These are phyloP conservation scores for Naganishia cerealis DNA, from an alignment of 1,284 basidiomycete genomes.

Conservation along the genomic window DNA sequence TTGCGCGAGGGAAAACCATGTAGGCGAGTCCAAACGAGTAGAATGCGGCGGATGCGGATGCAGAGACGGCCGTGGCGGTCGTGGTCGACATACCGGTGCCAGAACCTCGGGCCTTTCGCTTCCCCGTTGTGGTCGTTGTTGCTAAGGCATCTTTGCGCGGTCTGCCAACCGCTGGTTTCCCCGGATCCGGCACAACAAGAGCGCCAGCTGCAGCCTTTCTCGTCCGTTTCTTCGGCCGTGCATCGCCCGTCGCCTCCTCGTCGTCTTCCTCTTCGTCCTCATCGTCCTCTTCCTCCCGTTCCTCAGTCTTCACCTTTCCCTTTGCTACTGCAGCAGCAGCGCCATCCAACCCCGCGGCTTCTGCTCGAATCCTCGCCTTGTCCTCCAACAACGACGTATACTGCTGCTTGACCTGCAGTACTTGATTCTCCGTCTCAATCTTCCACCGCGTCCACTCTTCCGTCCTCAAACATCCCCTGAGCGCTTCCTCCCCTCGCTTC, in stretches of 20 bases:
- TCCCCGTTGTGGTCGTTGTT: neutral
- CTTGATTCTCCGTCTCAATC: constrained; percentile 18
- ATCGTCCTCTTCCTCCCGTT: constrained; percentile 2
- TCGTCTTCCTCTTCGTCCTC: constrained; percentile 32
- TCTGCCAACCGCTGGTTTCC: neutral
- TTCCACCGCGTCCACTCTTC: constrained; percentile 26
- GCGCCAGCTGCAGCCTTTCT: neutral
- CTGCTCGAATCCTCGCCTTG: constrained; percentile 12
- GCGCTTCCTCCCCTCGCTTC: constrained; percentile 16
- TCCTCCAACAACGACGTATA: constrained; percentile 18
- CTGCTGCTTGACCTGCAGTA: neutral
- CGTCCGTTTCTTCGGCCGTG: constrained; percentile 30
- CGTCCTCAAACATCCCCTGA: constrained; percentile 1
- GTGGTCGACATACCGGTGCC: constrained; percentile 6
- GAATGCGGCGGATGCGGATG: constrained; percentile 3
- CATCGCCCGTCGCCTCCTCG: constrained; percentile 19
- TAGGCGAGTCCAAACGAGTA: constrained; percentile 35
- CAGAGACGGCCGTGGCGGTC: constrained; percentile 6
- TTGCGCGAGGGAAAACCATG: constrained; percentile 33
- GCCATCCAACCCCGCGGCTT: constrained; percentile 9
- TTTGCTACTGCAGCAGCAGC: neutral
- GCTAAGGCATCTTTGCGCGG: neutral
- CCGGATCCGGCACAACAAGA: neutral
- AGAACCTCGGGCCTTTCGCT: neutral
- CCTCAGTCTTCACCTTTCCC: neutral